phyloP scores from a whole-genome alignment of 805 yeast species.

The Pichia rugopelliculosa region DNA sequence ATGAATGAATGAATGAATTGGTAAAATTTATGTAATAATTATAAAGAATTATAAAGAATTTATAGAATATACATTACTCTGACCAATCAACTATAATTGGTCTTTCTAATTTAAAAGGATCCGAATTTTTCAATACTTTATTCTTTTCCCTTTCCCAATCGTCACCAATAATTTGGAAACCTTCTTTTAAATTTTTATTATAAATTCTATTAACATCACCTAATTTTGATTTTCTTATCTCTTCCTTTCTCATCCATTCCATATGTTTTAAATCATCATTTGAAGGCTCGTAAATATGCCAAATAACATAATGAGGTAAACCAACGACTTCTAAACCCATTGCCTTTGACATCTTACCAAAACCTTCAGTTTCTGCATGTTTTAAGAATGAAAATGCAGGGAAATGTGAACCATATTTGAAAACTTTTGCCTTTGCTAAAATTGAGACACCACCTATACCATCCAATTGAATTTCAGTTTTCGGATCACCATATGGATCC shows the following conservation, averaged over 20 bases:
- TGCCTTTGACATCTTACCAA: conserved; percentile 79
- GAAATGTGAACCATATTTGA: conserved; percentile 84
- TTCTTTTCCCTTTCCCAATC: conserved; percentile 70
- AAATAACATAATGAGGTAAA: conserved; percentile 87
- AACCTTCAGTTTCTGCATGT: conserved; percentile 97
- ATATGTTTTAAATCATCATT: conserved; percentile 76
- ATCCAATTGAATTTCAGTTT: conserved; percentile 85
- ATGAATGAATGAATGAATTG: neutral
- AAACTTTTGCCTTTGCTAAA: conserved; percentile 77
- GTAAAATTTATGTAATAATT: neutral
- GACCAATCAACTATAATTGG: conserved; percentile 61
- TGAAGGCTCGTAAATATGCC: conserved; percentile 97
- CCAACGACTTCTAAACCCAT: conserved; percentile 89
- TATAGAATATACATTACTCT: conserved; percentile 27
- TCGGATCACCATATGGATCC: conserved; percentile 92
- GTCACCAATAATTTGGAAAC: conserved; percentile 67
- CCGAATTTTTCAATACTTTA: conserved; percentile 70
- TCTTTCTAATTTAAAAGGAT: conserved; percentile 39
- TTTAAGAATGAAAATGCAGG: conserved; percentile 95
- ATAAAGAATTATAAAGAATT: neutral
- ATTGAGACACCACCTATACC: conserved; percentile 98
- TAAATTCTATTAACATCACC: conserved; percentile 57
- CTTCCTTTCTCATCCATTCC: conserved; percentile 87
- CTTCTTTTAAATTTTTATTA: conserved; percentile 66
- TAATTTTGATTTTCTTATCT: conserved; percentile 54